Conservation (phyloP, 2,329 filamentous ascomycete genomes). For the Chaetoscypha palmicola region DNA sequence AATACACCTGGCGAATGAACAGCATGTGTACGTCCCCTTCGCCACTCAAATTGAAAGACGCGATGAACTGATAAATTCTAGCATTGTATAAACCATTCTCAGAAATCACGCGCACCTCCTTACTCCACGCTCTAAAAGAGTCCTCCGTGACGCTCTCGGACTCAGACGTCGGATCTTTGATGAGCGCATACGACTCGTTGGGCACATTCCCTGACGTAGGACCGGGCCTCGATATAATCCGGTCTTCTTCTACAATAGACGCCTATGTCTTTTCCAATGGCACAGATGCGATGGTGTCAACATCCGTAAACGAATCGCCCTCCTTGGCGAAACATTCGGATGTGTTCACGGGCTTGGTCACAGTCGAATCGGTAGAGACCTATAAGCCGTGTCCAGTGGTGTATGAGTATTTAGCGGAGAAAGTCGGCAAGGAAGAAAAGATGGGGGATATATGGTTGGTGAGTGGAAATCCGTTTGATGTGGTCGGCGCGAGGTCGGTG, state of each 20-base stretch:
- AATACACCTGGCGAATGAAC: constrained; percentile 71
- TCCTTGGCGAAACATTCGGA: constrained; percentile 42
- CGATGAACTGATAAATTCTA: constrained; percentile 36
- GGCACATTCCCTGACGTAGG: constrained; percentile 58
- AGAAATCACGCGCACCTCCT: constrained; percentile 53
- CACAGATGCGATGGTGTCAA: constrained; percentile 53
- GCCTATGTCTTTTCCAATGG: constrained; percentile 67
- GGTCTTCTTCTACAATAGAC: constrained; percentile 22
- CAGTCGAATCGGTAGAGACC: constrained; percentile 50
- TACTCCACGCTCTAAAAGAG: constrained; percentile 59
- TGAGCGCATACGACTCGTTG: constrained; percentile 59
- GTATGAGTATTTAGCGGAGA: constrained; percentile 44
- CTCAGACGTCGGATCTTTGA: constrained; percentile 42
- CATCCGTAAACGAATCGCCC: constrained; percentile 50
- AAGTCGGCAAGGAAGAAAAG: constrained; percentile 26
- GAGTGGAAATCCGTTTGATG: constrained; percentile 67
- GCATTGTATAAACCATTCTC: constrained; percentile 56
- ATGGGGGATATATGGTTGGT: constrained; percentile 58
- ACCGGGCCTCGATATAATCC: constrained; percentile 39
- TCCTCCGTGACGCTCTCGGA: constrained; percentile 39
- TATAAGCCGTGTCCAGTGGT: constrained; percentile 60
- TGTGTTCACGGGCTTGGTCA: constrained; percentile 48
- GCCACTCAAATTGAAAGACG: background rate
- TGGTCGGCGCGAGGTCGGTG: constrained; percentile 53
- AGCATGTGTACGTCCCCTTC: constrained; percentile 56